Base-by-base conservation (phyloP, 2,329 filamentous ascomycete genomes). In the Alternaria incomplexa region DNA sequence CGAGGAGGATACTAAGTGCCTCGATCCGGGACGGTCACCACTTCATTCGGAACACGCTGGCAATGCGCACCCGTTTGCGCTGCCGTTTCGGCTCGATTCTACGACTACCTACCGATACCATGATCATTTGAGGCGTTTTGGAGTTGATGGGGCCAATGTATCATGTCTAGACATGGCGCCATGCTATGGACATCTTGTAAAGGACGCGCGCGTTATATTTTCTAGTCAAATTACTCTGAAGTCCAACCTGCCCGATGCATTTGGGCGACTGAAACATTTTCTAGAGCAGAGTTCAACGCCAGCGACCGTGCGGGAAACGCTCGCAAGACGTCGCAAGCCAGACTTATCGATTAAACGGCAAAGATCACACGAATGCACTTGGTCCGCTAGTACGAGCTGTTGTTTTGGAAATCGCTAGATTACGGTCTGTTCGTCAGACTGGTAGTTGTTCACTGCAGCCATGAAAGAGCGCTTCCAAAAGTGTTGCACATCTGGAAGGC, bases 81-180 rank as follows among this genome's bases (percentile, higher is more conserved):
- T 58, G 63, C 56, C 56, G 67, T 65, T 65, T 62, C 58, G 59
- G 53, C 58, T 67, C 62, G 66, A 67, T 56, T 62, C 62, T 67
- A 71, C 65, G 70, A 72, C 62, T 68, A 68, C 61, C 69, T 68
- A 68, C 69, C 67, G 73, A 77, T 76, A 75, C 73, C 73, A 76
- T 69, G 72, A 74, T 72, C 70, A 72, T 72, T 68, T 63, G 62
- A 71, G 75, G 75, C 73, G 75, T 77, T 77, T 70, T 61, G 73
- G 71, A 70, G 71, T 70, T 74, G 67, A 61, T 70, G 65, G 68
- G 65, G 62, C 61, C 67, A 64, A 63, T 72, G 62, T 66, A 70
- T 65, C 65, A 71, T 68, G 68, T 71, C 64, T 59, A 70, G 56
- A 68, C 69, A 67, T 53, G 71, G 73, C 68, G 71, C 71, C 69